Evolutionary conservation across 371 early-diverging fungal species (phyloP).

Genomic region (Mucor ambiguus): DNA sequence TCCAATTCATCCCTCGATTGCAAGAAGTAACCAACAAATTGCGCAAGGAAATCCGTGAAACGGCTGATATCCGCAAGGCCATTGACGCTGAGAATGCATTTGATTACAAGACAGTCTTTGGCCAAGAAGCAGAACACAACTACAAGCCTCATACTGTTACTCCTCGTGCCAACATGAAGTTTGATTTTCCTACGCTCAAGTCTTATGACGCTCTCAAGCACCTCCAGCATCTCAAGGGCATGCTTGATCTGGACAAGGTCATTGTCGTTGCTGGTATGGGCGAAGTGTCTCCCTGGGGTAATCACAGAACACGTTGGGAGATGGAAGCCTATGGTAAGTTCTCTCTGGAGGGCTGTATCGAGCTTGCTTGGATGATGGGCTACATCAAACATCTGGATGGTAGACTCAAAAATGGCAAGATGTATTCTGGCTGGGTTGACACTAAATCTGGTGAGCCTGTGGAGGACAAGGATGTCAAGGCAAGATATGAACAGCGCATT

Average conservation of each 20-base stretch:
- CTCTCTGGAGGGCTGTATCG: slow-evolving; percentile 95
- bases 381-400: slow-evolving; percentile 91
- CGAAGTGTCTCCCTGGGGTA: slow-evolving; percentile 96
- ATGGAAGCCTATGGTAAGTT: slow-evolving; percentile 94
- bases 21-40: slow-evolving; percentile 74
- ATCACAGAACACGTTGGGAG: slow-evolving; percentile 96
- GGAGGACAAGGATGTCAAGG: slow-evolving; percentile 89
- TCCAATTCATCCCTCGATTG: slow-evolving; percentile 82
- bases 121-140: slow-evolving; percentile 73
- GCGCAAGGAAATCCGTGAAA: slow-evolving; percentile 79
- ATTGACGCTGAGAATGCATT: slow-evolving; percentile 77
- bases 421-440: slow-evolving; percentile 95
- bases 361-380: slow-evolving; percentile 98
- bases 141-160: slow-evolving; percentile 78
- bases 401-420: slow-evolving; percentile 75
- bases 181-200: slow-evolving; percentile 84
- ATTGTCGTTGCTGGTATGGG: slow-evolving; percentile 94
- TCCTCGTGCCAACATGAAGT: slow-evolving; percentile 94
- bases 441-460: slow-evolving; percentile 90
- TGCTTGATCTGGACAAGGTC: slow-evolving; percentile 91
- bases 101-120: slow-evolving; percentile 79
- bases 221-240: slow-evolving; percentile 78
- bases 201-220: slow-evolving; percentile 68
- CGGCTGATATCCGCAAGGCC: slow-evolving; percentile 87
- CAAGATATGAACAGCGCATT: slow-evolving; percentile 91